phyloP scores from a whole-genome alignment of 1,139 yeast species.

The Candida sp. region DNA sequence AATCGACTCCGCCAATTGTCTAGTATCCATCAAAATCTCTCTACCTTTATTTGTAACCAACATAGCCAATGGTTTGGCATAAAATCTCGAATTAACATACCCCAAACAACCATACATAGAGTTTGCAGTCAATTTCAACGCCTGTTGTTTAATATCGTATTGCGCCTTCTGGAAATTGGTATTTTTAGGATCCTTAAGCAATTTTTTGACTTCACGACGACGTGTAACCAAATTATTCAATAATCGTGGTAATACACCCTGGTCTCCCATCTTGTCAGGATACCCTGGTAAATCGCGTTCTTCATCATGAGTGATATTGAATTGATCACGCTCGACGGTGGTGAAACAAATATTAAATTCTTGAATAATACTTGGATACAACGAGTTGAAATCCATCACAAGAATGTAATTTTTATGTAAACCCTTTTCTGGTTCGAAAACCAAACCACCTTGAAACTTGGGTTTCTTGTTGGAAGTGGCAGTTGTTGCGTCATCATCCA shows the following conservation, averaged over 20 bases:
- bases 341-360: conserved; percentile 97
- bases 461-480: conserved; percentile 66
- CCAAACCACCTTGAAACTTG: conserved; percentile 94
- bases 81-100: conserved; percentile 85
- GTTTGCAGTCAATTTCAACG: conserved; percentile 94
- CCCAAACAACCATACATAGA: conserved; percentile 99
- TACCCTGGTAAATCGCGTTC: conserved; percentile 69
- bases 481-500: conserved; percentile 46
- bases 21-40: conserved; percentile 90
- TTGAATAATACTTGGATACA: conserved; percentile 96
- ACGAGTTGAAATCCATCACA: conserved; percentile 98
- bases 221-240: conserved; percentile 83
- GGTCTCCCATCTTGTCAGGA: conserved; percentile 56
- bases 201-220: conserved; percentile 88
- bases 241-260: conserved; percentile 86
- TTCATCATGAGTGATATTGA: conserved; percentile 42
- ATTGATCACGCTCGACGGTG: conserved; percentile 74
- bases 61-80: conserved; percentile 96
- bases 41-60: conserved; percentile 94
- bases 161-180: conserved; percentile 65
- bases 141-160: conserved; percentile 95
- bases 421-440: conserved; percentile 96
- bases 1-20: conserved; percentile 84
- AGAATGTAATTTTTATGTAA: conserved; percentile 83
- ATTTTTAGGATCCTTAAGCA: conserved; percentile 73